Percentiles rank a stretch among this genome's conserved stretches.
These are phyloP conservation scores for Lasiodiplodia sp. DNA, from an alignment of 2,329 filamentous ascomycete genomes.

Conservation along the genomic window DNA sequence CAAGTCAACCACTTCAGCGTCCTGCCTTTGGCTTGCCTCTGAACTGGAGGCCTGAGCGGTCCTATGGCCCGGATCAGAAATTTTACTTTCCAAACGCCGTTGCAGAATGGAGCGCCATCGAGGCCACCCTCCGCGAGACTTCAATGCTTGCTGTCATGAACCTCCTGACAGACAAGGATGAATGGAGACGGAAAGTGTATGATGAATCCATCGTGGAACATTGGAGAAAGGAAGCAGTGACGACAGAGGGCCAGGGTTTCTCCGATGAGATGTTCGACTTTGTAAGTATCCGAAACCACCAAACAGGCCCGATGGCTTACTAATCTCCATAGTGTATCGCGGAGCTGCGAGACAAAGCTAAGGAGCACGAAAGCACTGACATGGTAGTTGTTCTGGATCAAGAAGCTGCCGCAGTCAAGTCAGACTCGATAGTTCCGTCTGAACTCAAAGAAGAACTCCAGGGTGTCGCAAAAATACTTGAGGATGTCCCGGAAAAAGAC, in stretches of 20 bases:
- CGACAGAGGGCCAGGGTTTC: constrained; percentile 29
- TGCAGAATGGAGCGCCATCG: background rate
- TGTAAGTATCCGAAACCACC: constrained; percentile 14
- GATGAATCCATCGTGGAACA: constrained; percentile 40
- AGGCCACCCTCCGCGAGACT: constrained; percentile 46
- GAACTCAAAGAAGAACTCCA: constrained; percentile 51
- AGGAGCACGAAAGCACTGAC: constrained; percentile 46
- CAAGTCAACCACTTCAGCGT: background rate
- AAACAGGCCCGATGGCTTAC: background rate
- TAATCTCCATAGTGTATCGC: constrained; percentile 39
- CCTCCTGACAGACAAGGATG: constrained; percentile 48
- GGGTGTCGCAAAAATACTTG: constrained; percentile 53
- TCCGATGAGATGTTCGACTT: constrained; percentile 31
- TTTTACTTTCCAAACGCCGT: background rate
- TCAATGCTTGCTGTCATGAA: constrained; percentile 51
- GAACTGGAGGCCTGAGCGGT: background rate
- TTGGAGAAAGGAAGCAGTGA: constrained; percentile 42
- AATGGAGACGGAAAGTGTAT: constrained; percentile 51
- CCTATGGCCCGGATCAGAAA: background rate
- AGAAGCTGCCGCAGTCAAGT: constrained; percentile 58
- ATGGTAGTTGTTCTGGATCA: constrained; percentile 56
- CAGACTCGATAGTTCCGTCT: constrained; percentile 54
- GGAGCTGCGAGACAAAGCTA: constrained; percentile 60
- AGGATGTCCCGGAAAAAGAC: constrained; percentile 56
- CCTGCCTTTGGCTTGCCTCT: background rate